phyloP scores from a whole-genome alignment of 495 filamentous ascomycete species.

The Daldinia bambusicola region DNA sequence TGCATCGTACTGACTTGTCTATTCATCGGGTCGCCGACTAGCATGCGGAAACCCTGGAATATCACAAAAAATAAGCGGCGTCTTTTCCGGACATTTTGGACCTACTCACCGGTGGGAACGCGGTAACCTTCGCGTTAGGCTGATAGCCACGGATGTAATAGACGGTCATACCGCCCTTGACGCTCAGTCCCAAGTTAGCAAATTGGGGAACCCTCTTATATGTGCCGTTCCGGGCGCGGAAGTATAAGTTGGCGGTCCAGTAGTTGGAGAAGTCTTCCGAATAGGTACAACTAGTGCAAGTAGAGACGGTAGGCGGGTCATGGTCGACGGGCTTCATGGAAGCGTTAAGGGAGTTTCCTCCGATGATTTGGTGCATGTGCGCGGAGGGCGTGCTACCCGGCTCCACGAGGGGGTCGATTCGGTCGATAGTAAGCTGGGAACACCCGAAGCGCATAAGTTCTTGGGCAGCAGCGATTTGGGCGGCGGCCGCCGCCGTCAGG shows the following conservation, averaged over 20 bases:
- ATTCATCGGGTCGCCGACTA: constrained; percentile 53
- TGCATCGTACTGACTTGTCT: constrained; percentile 48
- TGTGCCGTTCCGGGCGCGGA: constrained; percentile 52
- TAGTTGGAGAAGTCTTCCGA: constrained; percentile 57
- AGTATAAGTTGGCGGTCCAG: constrained; percentile 58
- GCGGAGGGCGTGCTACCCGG: constrained; percentile 52
- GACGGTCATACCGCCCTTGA: constrained; percentile 55
- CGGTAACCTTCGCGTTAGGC: constrained; percentile 56
- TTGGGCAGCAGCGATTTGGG: constrained; percentile 51
- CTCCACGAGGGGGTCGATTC: constrained; percentile 57
- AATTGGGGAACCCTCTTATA: constrained; percentile 54
- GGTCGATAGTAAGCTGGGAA: constrained; percentile 56
- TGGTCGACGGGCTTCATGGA: constrained; percentile 50
- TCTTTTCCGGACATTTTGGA: not conserved
- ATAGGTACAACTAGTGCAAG: constrained; percentile 53
- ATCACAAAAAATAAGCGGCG: constrained; percentile 16
- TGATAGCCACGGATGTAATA: constrained; percentile 63
- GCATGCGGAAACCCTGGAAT: constrained; percentile 56
- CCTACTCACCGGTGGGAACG: constrained; percentile 55
- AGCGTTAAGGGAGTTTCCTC: constrained; percentile 57
- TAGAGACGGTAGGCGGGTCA: constrained; percentile 51
- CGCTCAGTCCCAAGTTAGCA: constrained; percentile 51
- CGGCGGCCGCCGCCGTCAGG: constrained; percentile 46
- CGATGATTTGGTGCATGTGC: constrained; percentile 58
- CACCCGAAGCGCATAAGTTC: constrained; percentile 61